Base-by-base conservation (phyloP, 169 alveolate genomes). In the Plasmodium coatneyi region DNA sequence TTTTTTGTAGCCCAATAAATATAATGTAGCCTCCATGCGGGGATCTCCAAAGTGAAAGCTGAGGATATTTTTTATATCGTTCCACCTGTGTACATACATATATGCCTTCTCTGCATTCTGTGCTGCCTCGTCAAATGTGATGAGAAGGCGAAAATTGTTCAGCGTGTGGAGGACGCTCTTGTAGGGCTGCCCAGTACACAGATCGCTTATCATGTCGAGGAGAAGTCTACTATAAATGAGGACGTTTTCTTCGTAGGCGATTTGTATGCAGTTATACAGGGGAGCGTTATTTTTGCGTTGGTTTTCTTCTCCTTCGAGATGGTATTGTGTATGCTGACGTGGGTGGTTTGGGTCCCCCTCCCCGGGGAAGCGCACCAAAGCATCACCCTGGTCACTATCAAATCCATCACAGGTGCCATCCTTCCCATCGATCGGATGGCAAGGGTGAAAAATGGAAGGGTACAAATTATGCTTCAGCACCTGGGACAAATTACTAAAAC, bases 1-100 rank as follows among this genome's bases (percentile, higher is more conserved):
- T 89, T 89, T 89, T 22, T 46, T 89, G 72, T 79, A 89, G 0
- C 94, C 94, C 52, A 89, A 16, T 56, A 60, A 79, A 89, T 41
- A 80, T 89, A 89, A 28, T 12, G 81, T 66, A 60, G 81, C 22
- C 19, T 89, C 94, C 16, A 89, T 66, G n/a, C 32, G 30, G 43
- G 46, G 16, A 72, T 89, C 91, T 9, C 71, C 72, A 52, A 89
- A 89, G 34, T 89, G 10, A 5, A 22, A 56, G 71, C 90, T 60
- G 9, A 89, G 43, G 1, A 89, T 80, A 30, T 89, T 41, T 9
- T 72, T 89, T 89, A 80, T 79, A 66, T 89, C 94, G 72, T 39
- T 43, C 49, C 80, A 41, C 54, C 49, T 80, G 81, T 89, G 94
- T 9, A 72, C 78, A 56, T 89, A 89, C 90, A 89, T 80, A 22